Base-by-base conservation (phyloP, 2,329 filamentous ascomycete genomes). In the Aspergillus costaricaensis region DNA sequence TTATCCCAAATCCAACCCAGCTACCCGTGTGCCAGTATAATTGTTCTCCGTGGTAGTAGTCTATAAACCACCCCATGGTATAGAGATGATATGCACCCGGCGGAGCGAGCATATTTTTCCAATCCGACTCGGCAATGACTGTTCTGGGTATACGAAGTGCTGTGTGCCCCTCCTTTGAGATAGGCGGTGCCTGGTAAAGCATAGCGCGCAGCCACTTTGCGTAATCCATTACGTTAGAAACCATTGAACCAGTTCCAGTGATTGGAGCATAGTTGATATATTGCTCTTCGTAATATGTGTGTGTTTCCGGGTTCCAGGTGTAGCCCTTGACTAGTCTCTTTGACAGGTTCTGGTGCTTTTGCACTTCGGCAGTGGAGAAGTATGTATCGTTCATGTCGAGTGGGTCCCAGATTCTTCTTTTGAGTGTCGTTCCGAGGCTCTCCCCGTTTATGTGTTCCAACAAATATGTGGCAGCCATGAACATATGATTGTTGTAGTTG, bases 181-280 rank as follows among this genome's bases (percentile, higher is more conserved):
- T 47, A 3, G 67, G 67, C 0, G 57, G 60, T 9, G 57, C 55
- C 36, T 58, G 58, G 15, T 68, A 60, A 2, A 70, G 64, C 63
- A 68, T 47, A 5, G 67, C 60, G 14, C 65, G 64, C 6, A 70
- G 27, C 68, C 68, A 71, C 23, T 67, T 60, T 0, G 68, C 64
- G 36, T 71, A 71, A 27, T 71, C 69, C 1, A 70, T 62, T 8
- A 71, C 69, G 30, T 50, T 70, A 60, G 65, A 68, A n/a, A 70
- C 67, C 10, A 70, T 69, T 0, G 68, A 55, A 2, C 68, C 68
- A 4, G 64, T 63, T 15, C 67, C 69, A 3, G 59, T 68, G 1
- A 59, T 59, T 1, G 68, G 57, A 12, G 53, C 57, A 30, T 66
- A 68, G n/a, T 64, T 61, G 14, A 65, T 49, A 19, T 62, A 55